A percentile compares a stretch with the other conserved stretches of the same genome.
phyloP scores from a whole-genome alignment of 768 basidiomycete species.

The Cyathus striatus region DNA sequence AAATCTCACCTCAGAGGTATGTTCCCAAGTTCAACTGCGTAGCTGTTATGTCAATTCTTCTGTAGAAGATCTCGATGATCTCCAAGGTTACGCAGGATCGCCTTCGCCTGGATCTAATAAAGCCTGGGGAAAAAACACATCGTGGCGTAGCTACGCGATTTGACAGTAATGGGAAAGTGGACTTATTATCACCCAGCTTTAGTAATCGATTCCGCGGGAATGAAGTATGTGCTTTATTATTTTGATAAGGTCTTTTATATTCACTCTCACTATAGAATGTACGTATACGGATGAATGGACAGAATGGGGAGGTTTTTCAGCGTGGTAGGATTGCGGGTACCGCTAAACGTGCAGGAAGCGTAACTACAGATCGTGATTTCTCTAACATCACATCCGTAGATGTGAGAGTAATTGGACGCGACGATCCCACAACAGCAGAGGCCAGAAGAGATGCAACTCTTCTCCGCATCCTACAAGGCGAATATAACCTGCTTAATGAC shows the following conservation, averaged over 20 bases:
- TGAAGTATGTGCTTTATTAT: too few species aligned
- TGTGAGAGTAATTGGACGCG: conserved; percentile 49
- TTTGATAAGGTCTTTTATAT: too few species aligned
- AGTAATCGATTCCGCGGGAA: too few species aligned
- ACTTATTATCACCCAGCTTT: too few species aligned
- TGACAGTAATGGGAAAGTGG: conserved; percentile 13
- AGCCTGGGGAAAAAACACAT: conserved; percentile 40
- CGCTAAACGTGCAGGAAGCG: conserved; percentile 28
- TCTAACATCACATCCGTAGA: conserved; percentile 25
- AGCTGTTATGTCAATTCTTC: not conserved
- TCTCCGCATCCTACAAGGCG: conserved; percentile 38
- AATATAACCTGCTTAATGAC: conserved; percentile 23
- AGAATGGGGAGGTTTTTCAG: not conserved
- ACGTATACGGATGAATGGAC: conserved; percentile 20
- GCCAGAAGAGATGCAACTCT: conserved; percentile 33
- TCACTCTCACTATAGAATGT: conserved; percentile 15
- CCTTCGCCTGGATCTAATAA: conserved; percentile 40
- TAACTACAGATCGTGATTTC: conserved; percentile 15
- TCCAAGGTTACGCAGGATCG: conserved; percentile 40
- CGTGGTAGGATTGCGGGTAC: conserved; percentile 36
- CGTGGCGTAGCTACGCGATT: conserved; percentile 17
- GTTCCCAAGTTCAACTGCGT: conserved; percentile 7
- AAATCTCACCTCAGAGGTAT: conserved; percentile 27
- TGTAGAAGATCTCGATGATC: conserved; percentile 33
- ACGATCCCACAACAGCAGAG: conserved; percentile 57